These are phyloP conservation scores for Sisymbrium altissimum DNA, from an alignment of 345 rosid genomes.

Conservation along the genomic window DNA sequence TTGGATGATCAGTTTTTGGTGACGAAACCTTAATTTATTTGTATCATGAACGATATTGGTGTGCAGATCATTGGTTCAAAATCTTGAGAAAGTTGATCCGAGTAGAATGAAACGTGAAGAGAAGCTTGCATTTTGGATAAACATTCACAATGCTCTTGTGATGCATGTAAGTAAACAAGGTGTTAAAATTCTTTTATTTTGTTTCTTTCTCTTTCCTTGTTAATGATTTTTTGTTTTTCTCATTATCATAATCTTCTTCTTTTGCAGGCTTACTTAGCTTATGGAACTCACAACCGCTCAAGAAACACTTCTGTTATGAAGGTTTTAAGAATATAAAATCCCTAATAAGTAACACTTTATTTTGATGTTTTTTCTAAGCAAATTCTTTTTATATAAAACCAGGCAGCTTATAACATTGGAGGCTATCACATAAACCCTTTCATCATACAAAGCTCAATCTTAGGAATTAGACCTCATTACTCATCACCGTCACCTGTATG, in stretches of 20 bases:
- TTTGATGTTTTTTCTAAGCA: not conserved
- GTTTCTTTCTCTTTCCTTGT: not conserved
- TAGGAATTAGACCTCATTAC: conserved; percentile 65
- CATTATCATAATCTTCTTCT: conserved; percentile 12
- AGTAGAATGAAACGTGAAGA: conserved; percentile 82
- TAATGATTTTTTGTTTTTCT: not conserved
- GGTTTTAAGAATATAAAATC: conserved; percentile 31
- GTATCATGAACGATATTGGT: not conserved
- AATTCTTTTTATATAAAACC: conserved; percentile 5
- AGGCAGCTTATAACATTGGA: conserved; percentile 84
- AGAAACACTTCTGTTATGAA: conserved; percentile 53
- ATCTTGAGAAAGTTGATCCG: conserved; percentile 75
- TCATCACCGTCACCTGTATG: conserved; percentile 55
- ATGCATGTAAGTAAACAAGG: conserved; percentile 59
- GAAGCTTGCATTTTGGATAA: conserved; percentile 93
- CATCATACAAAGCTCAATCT: conserved; percentile 59
- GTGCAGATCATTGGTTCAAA: conserved; percentile 61
- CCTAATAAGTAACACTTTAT: not conserved
- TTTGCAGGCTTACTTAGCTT: conserved; percentile 80
- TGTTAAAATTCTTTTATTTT: not conserved
- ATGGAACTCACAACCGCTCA: conserved; percentile 51
- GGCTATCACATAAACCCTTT: conserved; percentile 62
- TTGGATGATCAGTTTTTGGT: not conserved
- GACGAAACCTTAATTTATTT: not conserved
- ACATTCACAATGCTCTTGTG: conserved; percentile 81